phyloP scores from a whole-genome alignment of 78 protist species.

The Polysphondylium violaceum region DNA sequence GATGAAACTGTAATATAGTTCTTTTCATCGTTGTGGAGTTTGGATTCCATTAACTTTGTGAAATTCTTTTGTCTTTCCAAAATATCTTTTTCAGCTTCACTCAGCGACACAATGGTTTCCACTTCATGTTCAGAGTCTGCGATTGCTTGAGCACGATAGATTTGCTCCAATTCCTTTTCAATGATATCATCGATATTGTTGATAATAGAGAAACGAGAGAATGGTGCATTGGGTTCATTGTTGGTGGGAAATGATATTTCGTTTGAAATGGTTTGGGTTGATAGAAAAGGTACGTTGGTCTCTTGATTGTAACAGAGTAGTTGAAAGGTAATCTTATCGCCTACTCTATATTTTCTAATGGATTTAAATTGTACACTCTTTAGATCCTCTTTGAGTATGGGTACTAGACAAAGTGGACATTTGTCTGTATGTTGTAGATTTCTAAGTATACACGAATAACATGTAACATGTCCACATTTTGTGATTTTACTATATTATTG shows the following conservation, averaged over 20 bases:
- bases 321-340: conserved; percentile 17
- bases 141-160: neutral
- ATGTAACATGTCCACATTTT: conserved; percentile 66
- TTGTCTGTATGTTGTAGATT: conserved; percentile 23
- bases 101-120: neutral
- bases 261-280: neutral
- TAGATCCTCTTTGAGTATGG: conserved; percentile 17
- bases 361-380: conserved; percentile 33
- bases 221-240: conserved; percentile 15
- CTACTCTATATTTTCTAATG: neutral
- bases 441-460: conserved; percentile 50
- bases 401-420: conserved; percentile 63
- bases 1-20: neutral
- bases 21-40: neutral
- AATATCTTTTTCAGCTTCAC: conserved; percentile 7
- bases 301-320: conserved; percentile 21
- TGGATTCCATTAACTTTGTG: conserved; percentile 20
- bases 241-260: conserved; percentile 29
- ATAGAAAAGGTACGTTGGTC: conserved; percentile 31
- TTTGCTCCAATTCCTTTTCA: neutral
- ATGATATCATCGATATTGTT: conserved; percentile 1
- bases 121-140: conserved; percentile 30
- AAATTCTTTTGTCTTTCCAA: neutral
- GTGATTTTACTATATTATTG: conserved; percentile 29
- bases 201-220: conserved; percentile 45